A percentile compares a stretch with the other conserved stretches of the same genome.
phyloP scores from a whole-genome alignment of 2,329 filamentous ascomycete species.

The Pyricularia sp. region DNA sequence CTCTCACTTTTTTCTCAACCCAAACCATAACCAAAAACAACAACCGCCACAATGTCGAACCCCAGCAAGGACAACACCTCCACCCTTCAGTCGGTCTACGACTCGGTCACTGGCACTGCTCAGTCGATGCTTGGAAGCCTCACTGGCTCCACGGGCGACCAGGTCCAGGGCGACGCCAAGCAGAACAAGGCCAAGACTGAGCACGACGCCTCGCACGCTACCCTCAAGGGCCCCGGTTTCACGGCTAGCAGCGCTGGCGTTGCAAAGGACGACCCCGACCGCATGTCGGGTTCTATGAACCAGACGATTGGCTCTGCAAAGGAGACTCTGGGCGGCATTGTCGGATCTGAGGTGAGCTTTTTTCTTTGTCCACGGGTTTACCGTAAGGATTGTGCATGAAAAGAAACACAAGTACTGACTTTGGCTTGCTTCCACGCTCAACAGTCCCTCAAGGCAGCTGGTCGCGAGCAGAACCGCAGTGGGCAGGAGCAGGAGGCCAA shows the following conservation, averaged over 20 bases:
- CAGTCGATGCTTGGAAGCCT: conserved; percentile 65
- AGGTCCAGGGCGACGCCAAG: conserved; percentile 55
- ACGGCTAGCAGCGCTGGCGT: conserved; percentile 61
- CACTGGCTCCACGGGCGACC: conserved; percentile 62
- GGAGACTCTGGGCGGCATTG: conserved; percentile 64
- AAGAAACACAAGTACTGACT: neutral
- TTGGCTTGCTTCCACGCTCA: neutral
- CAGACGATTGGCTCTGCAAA: conserved; percentile 84
- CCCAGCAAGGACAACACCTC: conserved; percentile 46
- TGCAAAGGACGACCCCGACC: conserved; percentile 63
- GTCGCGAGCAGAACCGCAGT: conserved; percentile 67
- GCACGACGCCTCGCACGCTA: conserved; percentile 65
- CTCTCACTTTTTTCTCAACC: conserved; percentile 11
- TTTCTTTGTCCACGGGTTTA: neutral
- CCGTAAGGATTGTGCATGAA: neutral
- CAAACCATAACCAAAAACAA: conserved; percentile 7
- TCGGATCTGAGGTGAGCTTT: conserved; percentile 59
- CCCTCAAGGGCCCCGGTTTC: conserved; percentile 64
- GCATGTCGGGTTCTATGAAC: conserved; percentile 67
- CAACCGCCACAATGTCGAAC: conserved; percentile 27
- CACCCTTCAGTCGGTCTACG: conserved; percentile 69
- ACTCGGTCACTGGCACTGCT: conserved; percentile 62
- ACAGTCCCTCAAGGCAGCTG: conserved; percentile 60
- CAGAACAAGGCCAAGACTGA: conserved; percentile 57
- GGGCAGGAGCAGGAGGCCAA: conserved; percentile 76